These are phyloP conservation scores for Eimeria maxima DNA, from an alignment of 169 alveolate species.

Conservation along the genomic window DNA sequence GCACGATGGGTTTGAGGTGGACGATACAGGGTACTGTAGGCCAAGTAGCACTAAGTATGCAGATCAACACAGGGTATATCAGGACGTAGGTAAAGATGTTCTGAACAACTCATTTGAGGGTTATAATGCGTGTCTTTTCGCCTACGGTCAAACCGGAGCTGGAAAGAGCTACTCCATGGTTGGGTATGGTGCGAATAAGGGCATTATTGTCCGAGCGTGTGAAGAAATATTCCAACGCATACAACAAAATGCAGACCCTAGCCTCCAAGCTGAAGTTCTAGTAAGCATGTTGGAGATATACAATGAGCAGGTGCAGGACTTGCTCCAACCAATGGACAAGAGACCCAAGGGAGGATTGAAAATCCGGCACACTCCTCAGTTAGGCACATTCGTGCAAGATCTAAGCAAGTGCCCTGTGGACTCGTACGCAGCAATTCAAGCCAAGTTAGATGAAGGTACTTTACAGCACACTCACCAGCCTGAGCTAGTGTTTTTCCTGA, in stretches of 20 bases:
- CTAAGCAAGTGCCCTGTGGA: slow-evolving; percentile 88
- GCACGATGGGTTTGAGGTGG: slow-evolving; percentile 93
- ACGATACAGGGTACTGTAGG: slow-evolving; percentile 86
- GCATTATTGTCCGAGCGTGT: slow-evolving; percentile 96
- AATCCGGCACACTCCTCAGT: slow-evolving; percentile 91
- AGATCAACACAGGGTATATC: slow-evolving; percentile 91
- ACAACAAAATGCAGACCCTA: slow-evolving; percentile 34
- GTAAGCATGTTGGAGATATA: slow-evolving; percentile 94
- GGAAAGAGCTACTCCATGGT: slow-evolving; percentile 97
- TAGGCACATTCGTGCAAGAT: slow-evolving; percentile 85
- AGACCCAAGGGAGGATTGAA: slow-evolving; percentile 92
- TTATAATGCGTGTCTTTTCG: slow-evolving; percentile 96
- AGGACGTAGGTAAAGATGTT: slow-evolving; percentile 92
- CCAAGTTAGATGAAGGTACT: slow-evolving; percentile 92
- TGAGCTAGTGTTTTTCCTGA: not conserved
- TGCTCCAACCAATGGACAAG: slow-evolving; percentile 89
- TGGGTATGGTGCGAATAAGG: slow-evolving; percentile 96
- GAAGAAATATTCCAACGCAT: slow-evolving; percentile 94
- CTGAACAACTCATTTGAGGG: slow-evolving; percentile 96
- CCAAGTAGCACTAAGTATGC: slow-evolving; percentile 88
- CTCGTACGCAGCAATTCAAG: slow-evolving; percentile 90
- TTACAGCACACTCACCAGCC: not conserved
- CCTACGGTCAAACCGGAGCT: slow-evolving; percentile 93
- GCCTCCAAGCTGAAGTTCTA: slow-evolving; percentile 79
- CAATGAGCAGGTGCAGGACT: slow-evolving; percentile 96